Percentiles rank a stretch among this genome's conserved stretches.
Evolutionary conservation across 345 rosid species (phyloP).

Genomic region (Sisymbrium altissimum): DNA sequence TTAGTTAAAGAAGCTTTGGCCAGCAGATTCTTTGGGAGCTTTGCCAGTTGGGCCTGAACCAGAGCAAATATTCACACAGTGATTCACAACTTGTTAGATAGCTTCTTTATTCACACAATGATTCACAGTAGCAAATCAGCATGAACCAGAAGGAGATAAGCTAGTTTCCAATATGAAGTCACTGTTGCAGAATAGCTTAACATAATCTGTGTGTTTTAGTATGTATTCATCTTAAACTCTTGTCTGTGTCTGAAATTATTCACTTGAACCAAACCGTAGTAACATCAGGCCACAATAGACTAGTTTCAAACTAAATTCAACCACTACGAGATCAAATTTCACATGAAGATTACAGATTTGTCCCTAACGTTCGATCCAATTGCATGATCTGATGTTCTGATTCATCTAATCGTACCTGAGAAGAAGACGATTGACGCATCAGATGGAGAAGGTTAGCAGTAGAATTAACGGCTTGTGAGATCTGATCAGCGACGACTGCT

Average conservation of each 20-base stretch:
- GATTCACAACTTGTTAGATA: background rate
- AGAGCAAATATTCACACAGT: background rate
- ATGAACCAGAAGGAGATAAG: background rate
- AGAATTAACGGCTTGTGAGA: slow-evolving; percentile 72
- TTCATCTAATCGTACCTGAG: no score
- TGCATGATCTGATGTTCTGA: no score
- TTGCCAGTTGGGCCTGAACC: slow-evolving; percentile 55
- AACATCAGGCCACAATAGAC: background rate
- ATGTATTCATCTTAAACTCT: background rate
- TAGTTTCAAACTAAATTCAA: background rate
- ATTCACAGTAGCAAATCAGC: background rate
- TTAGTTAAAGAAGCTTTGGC: slow-evolving; percentile 62
- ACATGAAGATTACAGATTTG: background rate
- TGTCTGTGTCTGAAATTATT: background rate
- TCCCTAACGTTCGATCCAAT: background rate
- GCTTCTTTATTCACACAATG: background rate
- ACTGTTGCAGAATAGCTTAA: background rate
- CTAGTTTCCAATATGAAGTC: background rate
- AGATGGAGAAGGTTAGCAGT: slow-evolving; percentile 81
- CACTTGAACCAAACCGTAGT: background rate
- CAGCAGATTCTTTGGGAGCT: slow-evolving; percentile 80
- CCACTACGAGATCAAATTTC: background rate
- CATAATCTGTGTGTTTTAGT: background rate
- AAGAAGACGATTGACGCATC: slow-evolving; percentile 79
- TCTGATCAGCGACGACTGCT: slow-evolving; percentile 71